Evolutionary conservation across 164 flowering plant species (phyloP), one percentile per base, ranked within the genome.

Genomic region (Dillenia turbinata): DNA sequence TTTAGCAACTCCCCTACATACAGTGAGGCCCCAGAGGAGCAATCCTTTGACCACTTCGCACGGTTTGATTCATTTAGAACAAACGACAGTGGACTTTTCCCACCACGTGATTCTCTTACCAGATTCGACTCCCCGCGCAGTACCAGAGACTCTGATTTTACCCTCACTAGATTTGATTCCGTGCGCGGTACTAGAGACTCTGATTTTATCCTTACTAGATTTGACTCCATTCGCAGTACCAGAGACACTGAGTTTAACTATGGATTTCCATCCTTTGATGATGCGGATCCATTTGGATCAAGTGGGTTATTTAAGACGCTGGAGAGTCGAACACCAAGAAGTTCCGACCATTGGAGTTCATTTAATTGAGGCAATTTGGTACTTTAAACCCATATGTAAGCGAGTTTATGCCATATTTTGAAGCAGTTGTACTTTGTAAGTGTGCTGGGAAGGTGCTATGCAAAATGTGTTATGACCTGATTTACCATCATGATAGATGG

Each of bases 251-350:
- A 70, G 24, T 66, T 26, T 44, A 63, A 71, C 48, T 60, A 22
- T n/a, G 72, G 56, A 9, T 82, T 75, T 69, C 51, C 76, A 51
- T 86, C 96, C 13, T 93, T 90, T 62, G 98, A 93, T 63, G 98
- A 93, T 54, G 19, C 79, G 0, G 97, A 89, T 24, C 97, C 96
- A 2, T 93, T 93, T 57, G 95, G 91, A 54, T 81, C 98, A 12
- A 77, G 76, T 49, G 97, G 91, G 24, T 96, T 91, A 33, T 93
- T 90, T 57, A 85, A 86, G 75, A 83, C 79, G 40, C 5, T 77
- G 1, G 86, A 80, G 33, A 69, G 66, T 65, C 75, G 75, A 59
- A 74, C 79, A n/a, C 75, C 87, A 9, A 85, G 73, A 73, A 64
- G 65, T 69, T 79, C 96, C 12, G 87, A 81, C 47, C 71, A 70